Conservation (phyloP, 83 land plant species). For the Isoetes engelmannii region DNA sequence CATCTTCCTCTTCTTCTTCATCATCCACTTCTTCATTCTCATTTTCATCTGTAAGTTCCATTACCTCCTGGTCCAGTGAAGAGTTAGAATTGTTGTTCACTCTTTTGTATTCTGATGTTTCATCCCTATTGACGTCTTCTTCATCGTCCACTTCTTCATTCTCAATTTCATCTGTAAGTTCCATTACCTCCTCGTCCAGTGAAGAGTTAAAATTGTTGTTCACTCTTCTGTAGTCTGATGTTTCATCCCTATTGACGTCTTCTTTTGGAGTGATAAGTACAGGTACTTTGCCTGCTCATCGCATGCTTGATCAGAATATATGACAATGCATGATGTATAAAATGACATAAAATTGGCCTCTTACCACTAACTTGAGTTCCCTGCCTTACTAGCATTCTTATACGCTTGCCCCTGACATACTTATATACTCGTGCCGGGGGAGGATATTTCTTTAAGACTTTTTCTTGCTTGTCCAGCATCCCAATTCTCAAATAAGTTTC, state of each 20-base stretch:
- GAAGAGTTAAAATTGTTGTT: too few relatives aligned
- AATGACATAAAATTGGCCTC: neutral
- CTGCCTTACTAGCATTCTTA: slow-evolving; percentile 28
- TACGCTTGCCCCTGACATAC: slow-evolving; percentile 54
- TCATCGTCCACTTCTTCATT: neutral
- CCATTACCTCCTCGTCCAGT: too few relatives aligned
- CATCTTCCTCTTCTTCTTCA: neutral
- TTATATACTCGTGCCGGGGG: slow-evolving; percentile 47
- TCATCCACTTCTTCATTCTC: neutral
- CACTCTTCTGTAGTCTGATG: too few relatives aligned
- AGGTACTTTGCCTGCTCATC: neutral
- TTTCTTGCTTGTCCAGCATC: neutral
- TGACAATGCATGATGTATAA: neutral
- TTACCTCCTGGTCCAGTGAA: too few relatives aligned
- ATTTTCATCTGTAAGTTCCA: too few relatives aligned
- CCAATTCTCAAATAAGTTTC: neutral
- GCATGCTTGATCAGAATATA: neutral
- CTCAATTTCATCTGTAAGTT: too few relatives aligned
- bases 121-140: neutral
- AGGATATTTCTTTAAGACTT: neutral
- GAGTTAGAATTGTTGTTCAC: too few relatives aligned
- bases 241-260: too few relatives aligned
- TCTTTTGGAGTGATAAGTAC: neutral
- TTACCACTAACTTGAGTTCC: neutral
- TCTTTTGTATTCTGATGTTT: too few relatives aligned